A percentile compares a stretch with the other conserved stretches of the same genome.
These are phyloP conservation scores for Arabidopsis hybrid DNA, from an alignment of 441 rosid genomes.

Conservation along the genomic window DNA sequence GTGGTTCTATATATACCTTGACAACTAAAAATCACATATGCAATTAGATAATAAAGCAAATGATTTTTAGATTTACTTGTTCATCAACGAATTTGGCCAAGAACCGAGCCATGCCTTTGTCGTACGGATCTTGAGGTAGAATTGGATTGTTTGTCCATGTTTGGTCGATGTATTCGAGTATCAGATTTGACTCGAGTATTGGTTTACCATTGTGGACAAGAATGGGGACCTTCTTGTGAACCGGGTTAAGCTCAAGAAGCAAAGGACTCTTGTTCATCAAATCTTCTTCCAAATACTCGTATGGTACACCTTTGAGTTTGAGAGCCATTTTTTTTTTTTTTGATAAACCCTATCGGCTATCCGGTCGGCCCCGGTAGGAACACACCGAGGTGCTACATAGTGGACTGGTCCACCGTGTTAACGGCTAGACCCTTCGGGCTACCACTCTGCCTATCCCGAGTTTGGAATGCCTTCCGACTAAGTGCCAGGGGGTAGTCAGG, in stretches of 20 bases:
- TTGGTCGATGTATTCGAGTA: conserved; percentile 55
- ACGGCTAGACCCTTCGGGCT: too few relatives aligned
- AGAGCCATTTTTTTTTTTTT: too few relatives aligned
- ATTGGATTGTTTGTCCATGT: conserved; percentile 48
- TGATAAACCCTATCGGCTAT: too few relatives aligned
- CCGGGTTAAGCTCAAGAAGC: conserved; percentile 47
- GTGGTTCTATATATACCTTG: background rate
- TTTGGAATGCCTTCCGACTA: too few relatives aligned
- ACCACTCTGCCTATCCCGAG: too few relatives aligned
- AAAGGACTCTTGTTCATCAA: conserved; percentile 46
- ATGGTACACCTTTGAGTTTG: conserved; percentile 14
- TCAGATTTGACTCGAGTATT: conserved; percentile 46
- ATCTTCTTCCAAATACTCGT: background rate
- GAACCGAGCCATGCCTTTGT: conserved; percentile 44
- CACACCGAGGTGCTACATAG: too few relatives aligned
- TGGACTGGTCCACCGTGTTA: too few relatives aligned
- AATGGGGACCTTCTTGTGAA: conserved; percentile 52
- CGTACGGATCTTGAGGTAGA: conserved; percentile 47
- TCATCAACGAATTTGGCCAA: conserved; percentile 49
- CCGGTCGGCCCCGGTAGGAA: too few relatives aligned
- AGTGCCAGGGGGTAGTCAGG: too few relatives aligned
- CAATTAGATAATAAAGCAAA: too few relatives aligned
- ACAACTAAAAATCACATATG: background rate
- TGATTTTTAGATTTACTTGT: conserved; percentile 41
- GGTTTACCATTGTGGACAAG: conserved; percentile 49